Conservation (phyloP, 2,329 filamentous ascomycete genomes). For the Diplodia corticola region DNA sequence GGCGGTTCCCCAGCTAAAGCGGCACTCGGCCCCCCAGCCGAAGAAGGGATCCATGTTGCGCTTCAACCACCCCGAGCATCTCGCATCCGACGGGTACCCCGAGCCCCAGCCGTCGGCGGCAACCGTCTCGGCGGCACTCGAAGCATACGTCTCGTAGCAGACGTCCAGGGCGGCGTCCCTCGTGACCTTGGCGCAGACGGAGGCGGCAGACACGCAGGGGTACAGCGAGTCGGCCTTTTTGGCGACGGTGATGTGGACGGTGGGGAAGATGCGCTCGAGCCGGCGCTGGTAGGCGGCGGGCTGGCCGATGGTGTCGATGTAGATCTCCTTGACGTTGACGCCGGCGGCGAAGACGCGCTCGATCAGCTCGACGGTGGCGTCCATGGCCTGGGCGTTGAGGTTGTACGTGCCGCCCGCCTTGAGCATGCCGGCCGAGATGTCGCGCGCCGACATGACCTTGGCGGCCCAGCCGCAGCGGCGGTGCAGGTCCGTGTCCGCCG, state of each 20-base stretch:
- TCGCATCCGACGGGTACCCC: slow-evolving; percentile 85
- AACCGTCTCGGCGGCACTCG: slow-evolving; percentile 30
- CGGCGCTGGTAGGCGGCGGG: slow-evolving; percentile 82
- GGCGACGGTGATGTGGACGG: slow-evolving; percentile 52
- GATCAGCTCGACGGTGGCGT: slow-evolving; percentile 84
- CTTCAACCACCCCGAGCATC: slow-evolving; percentile 79
- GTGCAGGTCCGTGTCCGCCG: slow-evolving; percentile 57
- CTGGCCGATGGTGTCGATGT: slow-evolving; percentile 89
- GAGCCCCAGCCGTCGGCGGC: slow-evolving; percentile 71
- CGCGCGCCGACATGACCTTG: slow-evolving; percentile 75
- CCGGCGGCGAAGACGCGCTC: slow-evolving; percentile 71
- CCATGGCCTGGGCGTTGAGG: slow-evolving; percentile 93
- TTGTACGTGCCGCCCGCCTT: slow-evolving; percentile 69
- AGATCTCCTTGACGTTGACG: slow-evolving; percentile 85
- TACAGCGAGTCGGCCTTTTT: slow-evolving; percentile 89
- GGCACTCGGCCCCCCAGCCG: slow-evolving; percentile 89
- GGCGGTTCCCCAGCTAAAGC: slow-evolving; percentile 94
- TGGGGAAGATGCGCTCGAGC: slow-evolving; percentile 81
- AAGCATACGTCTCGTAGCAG: slow-evolving; percentile 61
- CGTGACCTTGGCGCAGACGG: slow-evolving; percentile 94
- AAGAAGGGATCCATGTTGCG: slow-evolving; percentile 89
- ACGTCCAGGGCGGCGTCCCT: slow-evolving; percentile 85
- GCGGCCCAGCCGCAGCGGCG: slow-evolving; percentile 80
- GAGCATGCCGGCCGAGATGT: slow-evolving; percentile 80
- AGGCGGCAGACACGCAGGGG: slow-evolving; percentile 89